Conservation (phyloP, 192 early-diverging fungal species). For the Allomyces javanicus region DNA sequence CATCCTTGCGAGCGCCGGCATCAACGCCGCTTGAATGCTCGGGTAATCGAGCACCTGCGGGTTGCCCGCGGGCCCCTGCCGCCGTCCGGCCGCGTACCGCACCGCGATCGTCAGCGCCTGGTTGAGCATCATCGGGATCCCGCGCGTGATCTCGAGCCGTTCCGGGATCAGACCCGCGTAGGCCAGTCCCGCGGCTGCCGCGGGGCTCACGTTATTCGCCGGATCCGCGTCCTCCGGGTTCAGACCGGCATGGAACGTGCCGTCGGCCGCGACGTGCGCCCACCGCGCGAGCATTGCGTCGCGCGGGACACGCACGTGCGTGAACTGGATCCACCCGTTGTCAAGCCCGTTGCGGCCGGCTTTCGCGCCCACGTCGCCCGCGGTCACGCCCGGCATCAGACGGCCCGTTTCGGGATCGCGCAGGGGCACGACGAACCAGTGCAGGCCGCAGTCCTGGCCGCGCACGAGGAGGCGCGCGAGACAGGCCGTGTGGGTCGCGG, state of each 20-base stretch:
- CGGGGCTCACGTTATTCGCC: conserved; percentile 1
- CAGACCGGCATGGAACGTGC: conserved; percentile 25
- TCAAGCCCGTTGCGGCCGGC: conserved; percentile 37
- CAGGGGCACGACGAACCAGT: conserved; percentile 46
- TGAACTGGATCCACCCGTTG: conserved; percentile 50
- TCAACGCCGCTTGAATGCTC: conserved; percentile 32
- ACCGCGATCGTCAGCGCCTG: conserved; percentile 37
- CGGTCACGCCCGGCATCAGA: conserved; percentile 25
- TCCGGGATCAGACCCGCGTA: conserved; percentile 45
- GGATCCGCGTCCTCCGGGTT: conserved; percentile 15
- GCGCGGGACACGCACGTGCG: conserved; percentile 28
- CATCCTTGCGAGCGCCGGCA: conserved; percentile 30
- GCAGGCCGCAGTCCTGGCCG: conserved; percentile 32
- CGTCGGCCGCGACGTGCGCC: conserved; percentile 29
- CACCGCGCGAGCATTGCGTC: conserved; percentile 35
- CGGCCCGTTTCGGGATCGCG: conserved; percentile 26
- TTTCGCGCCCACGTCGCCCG: conserved; percentile 41
- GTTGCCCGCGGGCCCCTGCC: conserved; percentile 31
- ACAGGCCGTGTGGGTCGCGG: conserved; percentile 33
- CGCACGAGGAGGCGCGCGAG: conserved; percentile 13
- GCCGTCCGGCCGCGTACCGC: conserved; percentile 35
- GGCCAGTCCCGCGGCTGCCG: conserved; percentile 10
- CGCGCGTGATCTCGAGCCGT: conserved; percentile 24
- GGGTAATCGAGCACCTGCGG: conserved; percentile 49
- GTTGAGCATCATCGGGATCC: conserved; percentile 15